Base-by-base conservation (phyloP, 805 yeast genomes). In the Candida pseudofarinosa region DNA sequence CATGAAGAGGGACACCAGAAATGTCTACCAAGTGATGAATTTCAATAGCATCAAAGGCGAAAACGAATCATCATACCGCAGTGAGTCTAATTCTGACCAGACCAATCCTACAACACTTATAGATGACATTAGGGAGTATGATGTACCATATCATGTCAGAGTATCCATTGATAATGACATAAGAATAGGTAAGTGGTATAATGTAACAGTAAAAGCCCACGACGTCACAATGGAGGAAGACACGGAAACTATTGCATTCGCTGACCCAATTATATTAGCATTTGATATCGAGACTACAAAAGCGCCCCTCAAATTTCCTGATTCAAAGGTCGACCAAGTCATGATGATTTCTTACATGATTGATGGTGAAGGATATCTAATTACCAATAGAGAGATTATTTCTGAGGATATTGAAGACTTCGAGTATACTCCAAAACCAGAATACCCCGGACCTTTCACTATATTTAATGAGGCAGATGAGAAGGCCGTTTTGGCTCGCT, bases 341-440 rank as follows among this genome's bases (percentile, higher is more conserved):
- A 93, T 93, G 97, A 95, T 95, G 99, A 93, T 93, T 39, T 95
- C 99, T 2, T 93, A 93, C 60, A 95, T 95, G 99, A 90, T 93
- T 47, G 99, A 93, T 59, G 99, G 98, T 8, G 95, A 88, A 53
- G 99, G 99, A 32, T 93, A 70, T 58, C 69, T 93, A 33, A 95
- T 93, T 46, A 93, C 98, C 7, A 93, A 93, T 59, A 71, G 99
- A 54, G 97, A 90, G 52, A 88, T 93, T 53, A 90, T 93, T 32
- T 82, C 95, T 4, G 87, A 88, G 59, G 98, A 95, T 62, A 93
- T 93, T 44, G 96, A 86, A 39, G 98, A 93, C 65, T 93, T 93
- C 54, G 99, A 93, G 62, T 93, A 93, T 59, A 90, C 99, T 0
- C 99, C 99, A 1, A 88, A 83, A 58, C 96, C 97, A 2, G 99